Evolutionary conservation across 2,329 filamentous ascomycete genomes (phyloP), one percentile per base, ranked within the genome.

Genomic region (Aureobasidium sp.): DNA sequence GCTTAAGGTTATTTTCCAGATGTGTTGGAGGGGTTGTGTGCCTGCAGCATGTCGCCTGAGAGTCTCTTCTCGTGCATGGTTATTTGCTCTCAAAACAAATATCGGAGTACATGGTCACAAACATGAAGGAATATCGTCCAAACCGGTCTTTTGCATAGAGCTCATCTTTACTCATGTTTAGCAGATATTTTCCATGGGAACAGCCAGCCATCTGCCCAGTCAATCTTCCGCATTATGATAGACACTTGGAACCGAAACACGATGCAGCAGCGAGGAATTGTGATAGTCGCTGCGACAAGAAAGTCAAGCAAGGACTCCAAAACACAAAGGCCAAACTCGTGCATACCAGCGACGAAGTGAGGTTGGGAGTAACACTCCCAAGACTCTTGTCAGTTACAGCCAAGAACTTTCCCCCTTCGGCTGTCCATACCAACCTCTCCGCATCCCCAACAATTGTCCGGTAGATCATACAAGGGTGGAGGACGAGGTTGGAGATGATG

Each of bases 311-410:
- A 53, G 33, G 49, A 40, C 35, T n/a, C 11, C 31, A 17, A 10
- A 29, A 23, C 33, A 51, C 23, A 19, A 40, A 25, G 33, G 23
- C 19, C 49, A 40, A 29, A 29, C 9, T 27, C 33, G 6, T 29
- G 35, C 49, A 38, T 27, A 21, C 27, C 9, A 29, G 7, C 9
- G 11, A 54, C 4, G 23, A 54, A 35, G 35, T 42, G 51, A 55
- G n/a, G 38, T 53, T 29, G 35, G 25, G 49, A 53, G 33, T 8
- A 7, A 40, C 33, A n/a, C 35, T 33, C 17, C 51, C 38, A 55
- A 43, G 38, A 55, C 17, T 55, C 51, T 55, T 43, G 51, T 55
- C 51, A 33, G 51, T 43, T 4, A 33, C 51, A 43, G 51, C 51
- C 51, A 55, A 55, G 51, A 42, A 23, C 13, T 4, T 46, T 54